A percentile compares a stretch with the other conserved stretches of the same genome.
Conservation (phyloP, 768 basidiomycete species). For the Lactifluus piperatus region DNA sequence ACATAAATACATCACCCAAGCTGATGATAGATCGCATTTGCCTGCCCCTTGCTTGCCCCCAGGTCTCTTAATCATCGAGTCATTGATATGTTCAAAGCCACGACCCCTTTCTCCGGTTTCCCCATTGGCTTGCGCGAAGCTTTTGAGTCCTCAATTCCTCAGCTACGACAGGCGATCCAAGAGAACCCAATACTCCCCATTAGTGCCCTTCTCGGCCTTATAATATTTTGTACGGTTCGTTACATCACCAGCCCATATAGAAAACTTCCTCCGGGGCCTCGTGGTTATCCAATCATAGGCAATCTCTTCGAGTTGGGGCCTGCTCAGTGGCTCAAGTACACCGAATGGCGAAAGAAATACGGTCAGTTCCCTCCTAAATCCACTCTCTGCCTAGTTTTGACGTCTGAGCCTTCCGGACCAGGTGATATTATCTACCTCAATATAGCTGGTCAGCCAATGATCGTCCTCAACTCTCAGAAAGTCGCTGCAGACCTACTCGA, state of each 20-base stretch:
- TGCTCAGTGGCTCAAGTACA: not conserved
- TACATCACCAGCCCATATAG: too few relatives aligned
- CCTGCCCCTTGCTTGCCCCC: too few relatives aligned
- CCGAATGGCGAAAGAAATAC: not conserved
- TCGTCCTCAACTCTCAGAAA: not conserved
- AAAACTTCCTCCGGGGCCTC: not conserved
- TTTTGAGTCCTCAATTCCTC: not conserved
- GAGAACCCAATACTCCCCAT: not conserved
- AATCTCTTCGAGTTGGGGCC: not conserved
- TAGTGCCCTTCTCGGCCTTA: not conserved
- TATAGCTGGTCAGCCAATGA: not conserved
- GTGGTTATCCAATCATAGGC: not conserved
- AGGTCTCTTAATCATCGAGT: not conserved
- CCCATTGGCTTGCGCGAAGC: not conserved
- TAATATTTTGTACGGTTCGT: not conserved
- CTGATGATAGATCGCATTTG: not conserved
- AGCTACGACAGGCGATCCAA: not conserved
- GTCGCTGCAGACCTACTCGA: not conserved
- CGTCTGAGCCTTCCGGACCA: too few relatives aligned
- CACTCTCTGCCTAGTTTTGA: not conserved
- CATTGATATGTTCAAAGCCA: not conserved
- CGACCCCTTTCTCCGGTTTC: not conserved
- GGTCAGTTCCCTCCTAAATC: not conserved
- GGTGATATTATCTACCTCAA: not conserved
- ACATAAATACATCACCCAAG: not conserved